These are phyloP conservation scores for Tetrapisispora taiwanensis DNA, from an alignment of 805 yeast genomes.

Conservation along the genomic window DNA sequence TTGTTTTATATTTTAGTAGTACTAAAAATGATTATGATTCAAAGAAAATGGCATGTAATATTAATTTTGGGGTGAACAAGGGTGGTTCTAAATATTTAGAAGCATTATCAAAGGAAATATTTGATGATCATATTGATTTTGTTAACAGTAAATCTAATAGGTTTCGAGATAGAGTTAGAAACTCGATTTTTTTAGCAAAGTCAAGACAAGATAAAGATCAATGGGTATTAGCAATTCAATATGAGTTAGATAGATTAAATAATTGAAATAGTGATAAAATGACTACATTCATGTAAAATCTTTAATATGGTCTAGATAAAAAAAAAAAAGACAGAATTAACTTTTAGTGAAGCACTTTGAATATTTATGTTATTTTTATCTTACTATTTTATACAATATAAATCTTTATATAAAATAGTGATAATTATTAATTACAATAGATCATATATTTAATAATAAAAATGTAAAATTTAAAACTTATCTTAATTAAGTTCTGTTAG, in stretches of 20 bases:
- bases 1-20: conserved; percentile 67
- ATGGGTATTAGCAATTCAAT: conserved; percentile 49
- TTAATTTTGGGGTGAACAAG: too few relatives aligned
- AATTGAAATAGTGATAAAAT: background rate
- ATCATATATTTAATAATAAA: background rate
- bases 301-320: too few relatives aligned
- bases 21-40: too few relatives aligned
- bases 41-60: too few relatives aligned
- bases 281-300: too few relatives aligned
- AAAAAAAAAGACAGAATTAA: too few relatives aligned
- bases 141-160: background rate
- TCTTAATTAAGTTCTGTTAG: conserved; percentile 6
- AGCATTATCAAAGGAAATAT: conserved; percentile 1
- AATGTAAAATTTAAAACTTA: background rate
- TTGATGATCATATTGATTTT: conserved; percentile 1
- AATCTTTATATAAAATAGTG: background rate
- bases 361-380: conserved; percentile 1
- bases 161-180: background rate
- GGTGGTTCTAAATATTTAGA: background rate
- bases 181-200: conserved; percentile 64
- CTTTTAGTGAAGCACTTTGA: background rate
- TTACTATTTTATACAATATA: background rate
- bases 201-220: conserved; percentile 74
- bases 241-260: conserved; percentile 29
- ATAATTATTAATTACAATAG: background rate